A percentile compares a stretch with the other conserved stretches of the same genome.
Conservation (phyloP, 495 filamentous ascomycete genomes). For the Talaromyces liani region DNA sequence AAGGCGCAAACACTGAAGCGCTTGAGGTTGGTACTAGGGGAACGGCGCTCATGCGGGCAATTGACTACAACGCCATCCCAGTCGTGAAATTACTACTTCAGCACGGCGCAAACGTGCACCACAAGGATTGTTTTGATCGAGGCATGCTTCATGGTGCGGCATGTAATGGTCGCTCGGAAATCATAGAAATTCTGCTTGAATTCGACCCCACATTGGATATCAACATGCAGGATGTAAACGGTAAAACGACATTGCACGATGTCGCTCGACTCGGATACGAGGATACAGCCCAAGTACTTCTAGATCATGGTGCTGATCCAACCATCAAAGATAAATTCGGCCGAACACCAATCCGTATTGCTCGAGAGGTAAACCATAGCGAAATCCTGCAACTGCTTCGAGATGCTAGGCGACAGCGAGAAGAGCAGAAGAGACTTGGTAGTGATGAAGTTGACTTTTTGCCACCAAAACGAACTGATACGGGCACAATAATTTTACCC, state of each 20-base stretch:
- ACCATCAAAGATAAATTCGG: conserved; percentile 10
- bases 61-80: background rate
- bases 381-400: background rate
- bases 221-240: conserved; percentile 3
- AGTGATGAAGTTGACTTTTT: background rate
- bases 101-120: background rate
- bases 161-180: background rate
- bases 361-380: background rate
- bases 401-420: background rate
- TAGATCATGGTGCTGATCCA: conserved; percentile 15
- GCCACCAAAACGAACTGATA: background rate
- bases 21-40: background rate
- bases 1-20: background rate
- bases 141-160: conserved; percentile 4
- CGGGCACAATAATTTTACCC: background rate
- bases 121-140: background rate
- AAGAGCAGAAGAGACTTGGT: background rate
- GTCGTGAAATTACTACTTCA: background rate
- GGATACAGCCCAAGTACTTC: conserved; percentile 9
- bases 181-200: conserved; percentile 4
- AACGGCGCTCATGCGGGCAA: background rate
- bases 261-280: conserved; percentile 11
- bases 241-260: conserved; percentile 14
- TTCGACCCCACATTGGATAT: background rate
- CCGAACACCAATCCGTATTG: conserved; percentile 2